Evolutionary conservation across 805 yeast species (phyloP).

Genomic region (Debaryomyces prosopidis): DNA sequence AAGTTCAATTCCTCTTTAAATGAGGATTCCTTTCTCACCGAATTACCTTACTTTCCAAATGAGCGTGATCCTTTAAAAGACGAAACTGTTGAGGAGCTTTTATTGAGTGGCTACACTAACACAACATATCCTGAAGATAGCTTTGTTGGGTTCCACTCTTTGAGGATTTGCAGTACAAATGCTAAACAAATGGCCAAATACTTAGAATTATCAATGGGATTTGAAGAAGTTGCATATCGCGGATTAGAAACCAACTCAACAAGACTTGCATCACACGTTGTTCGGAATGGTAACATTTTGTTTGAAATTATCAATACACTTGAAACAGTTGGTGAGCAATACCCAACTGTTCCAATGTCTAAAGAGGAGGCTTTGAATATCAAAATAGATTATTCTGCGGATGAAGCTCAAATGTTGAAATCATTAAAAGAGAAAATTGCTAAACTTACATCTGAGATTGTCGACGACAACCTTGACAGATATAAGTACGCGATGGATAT

Average conservation of each 20-base stretch:
- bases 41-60: conserved; percentile 20
- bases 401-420: conserved; percentile 1
- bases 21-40: background rate
- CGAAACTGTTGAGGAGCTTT: conserved; percentile 15
- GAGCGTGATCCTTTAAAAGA: conserved; percentile 17
- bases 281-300: conserved; percentile 53
- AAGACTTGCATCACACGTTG: conserved; percentile 56
- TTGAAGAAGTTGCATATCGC: conserved; percentile 57
- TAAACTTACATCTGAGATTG: conserved; percentile 42
- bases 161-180: conserved; percentile 73
- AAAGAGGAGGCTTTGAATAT: conserved; percentile 14
- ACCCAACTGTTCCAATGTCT: conserved; percentile 11
- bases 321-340: conserved; percentile 18
- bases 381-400: conserved; percentile 11
- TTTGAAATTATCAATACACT: conserved; percentile 50
- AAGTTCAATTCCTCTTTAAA: background rate
- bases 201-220: conserved; percentile 61
- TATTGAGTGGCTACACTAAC: conserved; percentile 16
- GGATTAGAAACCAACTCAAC: conserved; percentile 72
- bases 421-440: conserved; percentile 10
- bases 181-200: conserved; percentile 62
- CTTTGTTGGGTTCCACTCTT: conserved; percentile 56
- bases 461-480: conserved; percentile 22
- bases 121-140: conserved; percentile 26
- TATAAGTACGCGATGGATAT: conserved; percentile 4